phyloP scores from a whole-genome alignment of 2,329 filamentous ascomycete species.

The Tricladium varicosporioides region DNA sequence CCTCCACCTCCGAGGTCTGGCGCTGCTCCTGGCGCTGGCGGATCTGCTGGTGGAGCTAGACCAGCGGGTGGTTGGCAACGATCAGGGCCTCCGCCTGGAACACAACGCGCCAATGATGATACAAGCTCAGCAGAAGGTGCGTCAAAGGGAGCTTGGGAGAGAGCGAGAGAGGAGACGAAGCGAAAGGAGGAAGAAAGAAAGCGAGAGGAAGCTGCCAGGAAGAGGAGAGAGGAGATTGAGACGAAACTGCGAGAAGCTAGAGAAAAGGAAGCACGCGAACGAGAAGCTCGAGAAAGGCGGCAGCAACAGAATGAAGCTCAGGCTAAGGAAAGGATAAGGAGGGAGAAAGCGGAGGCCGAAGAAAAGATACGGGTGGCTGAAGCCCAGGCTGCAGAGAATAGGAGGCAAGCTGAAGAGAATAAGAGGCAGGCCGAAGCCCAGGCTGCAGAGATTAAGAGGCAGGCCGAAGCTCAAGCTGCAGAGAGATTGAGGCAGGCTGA shows the following conservation, averaged over 20 bases:
- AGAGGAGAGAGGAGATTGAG: constrained; percentile 32
- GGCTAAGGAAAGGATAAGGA: constrained; percentile 22
- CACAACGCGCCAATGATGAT: constrained; percentile 15
- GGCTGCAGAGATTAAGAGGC: constrained; percentile 45
- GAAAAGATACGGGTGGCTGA: background rate
- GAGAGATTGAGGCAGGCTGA: constrained; percentile 45
- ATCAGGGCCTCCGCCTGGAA: constrained; percentile 16
- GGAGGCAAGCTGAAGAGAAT: too few relatives aligned
- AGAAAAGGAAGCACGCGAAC: constrained; percentile 50
- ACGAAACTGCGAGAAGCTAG: constrained; percentile 52
- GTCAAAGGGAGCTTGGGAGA: constrained; percentile 61
- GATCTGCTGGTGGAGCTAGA: constrained; percentile 22
- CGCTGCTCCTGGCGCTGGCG: constrained; percentile 27
- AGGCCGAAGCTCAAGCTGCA: constrained; percentile 22
- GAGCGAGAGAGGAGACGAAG: constrained; percentile 58
- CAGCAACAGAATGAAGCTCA: constrained; percentile 13
- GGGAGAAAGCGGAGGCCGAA: constrained; percentile 43
- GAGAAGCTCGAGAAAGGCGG: constrained; percentile 18
- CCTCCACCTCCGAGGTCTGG: constrained; percentile 18
- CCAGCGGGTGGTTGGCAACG: constrained; percentile 26
- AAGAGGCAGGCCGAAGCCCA: constrained; percentile 53
- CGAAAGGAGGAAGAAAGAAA: constrained; percentile 13
- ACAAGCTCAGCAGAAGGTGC: constrained; percentile 23
- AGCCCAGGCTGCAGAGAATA: constrained; percentile 17
- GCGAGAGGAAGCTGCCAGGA: constrained; percentile 24